Conservation (phyloP, 208 protist species). For the Leishmania arabica region DNA sequence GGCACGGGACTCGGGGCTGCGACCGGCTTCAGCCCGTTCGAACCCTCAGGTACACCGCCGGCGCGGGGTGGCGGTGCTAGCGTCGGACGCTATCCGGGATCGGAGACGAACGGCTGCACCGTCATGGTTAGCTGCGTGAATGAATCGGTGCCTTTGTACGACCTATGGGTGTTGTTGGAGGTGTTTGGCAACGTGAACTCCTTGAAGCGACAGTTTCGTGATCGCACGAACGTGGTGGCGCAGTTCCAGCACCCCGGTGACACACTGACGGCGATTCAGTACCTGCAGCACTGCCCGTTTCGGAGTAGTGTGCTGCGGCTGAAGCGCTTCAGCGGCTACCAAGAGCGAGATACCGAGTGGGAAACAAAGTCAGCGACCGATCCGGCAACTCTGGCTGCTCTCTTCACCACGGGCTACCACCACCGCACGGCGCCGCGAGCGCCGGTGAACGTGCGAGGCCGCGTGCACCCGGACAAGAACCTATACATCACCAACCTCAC, state of each 20-base stretch:
- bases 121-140: conserved; percentile 74
- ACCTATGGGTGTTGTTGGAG: conserved; percentile 88
- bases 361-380: conserved; percentile 76
- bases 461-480: conserved; percentile 69
- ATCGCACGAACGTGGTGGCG: conserved; percentile 72
- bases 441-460: conserved; percentile 70
- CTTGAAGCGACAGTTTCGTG: conserved; percentile 77
- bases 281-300: conserved; percentile 78
- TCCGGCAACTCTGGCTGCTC: conserved; percentile 55
- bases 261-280: conserved; percentile 63
- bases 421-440: conserved; percentile 74
- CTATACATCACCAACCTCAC: conserved; percentile 83
- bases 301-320: conserved; percentile 57
- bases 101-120: conserved; percentile 36
- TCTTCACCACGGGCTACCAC: conserved; percentile 77
- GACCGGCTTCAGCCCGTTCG: conserved; percentile 25
- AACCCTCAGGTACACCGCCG: background rate
- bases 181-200: conserved; percentile 90
- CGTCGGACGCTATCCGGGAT: background rate
- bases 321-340: conserved; percentile 78
- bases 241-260: conserved; percentile 82
- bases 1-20: background rate
- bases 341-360: conserved; percentile 76
- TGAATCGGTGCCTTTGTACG: conserved; percentile 69
- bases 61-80: conserved; percentile 9